These are phyloP conservation scores for Calonectria ilicicola DNA, from an alignment of 2,329 filamentous ascomycete species.

Conservation along the genomic window DNA sequence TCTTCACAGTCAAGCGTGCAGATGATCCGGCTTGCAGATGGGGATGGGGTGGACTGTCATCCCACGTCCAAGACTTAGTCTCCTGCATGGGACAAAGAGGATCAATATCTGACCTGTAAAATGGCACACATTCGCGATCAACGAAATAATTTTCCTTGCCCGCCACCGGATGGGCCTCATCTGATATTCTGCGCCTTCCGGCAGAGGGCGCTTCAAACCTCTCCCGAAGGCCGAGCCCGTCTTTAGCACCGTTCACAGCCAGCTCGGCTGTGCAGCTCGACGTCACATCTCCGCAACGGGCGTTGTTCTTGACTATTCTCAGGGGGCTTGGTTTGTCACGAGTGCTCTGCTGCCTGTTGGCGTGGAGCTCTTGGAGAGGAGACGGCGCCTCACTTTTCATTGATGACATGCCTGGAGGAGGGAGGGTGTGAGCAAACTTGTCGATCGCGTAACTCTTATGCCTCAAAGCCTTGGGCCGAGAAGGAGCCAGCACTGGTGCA, in stretches of 20 bases:
- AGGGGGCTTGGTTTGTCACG: constrained; percentile 58
- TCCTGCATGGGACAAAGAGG: constrained; percentile 4
- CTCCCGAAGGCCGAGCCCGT: neutral
- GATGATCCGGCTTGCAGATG: constrained; percentile 7
- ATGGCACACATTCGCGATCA: neutral
- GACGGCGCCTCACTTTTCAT: constrained; percentile 39
- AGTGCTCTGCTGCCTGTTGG: constrained; percentile 35
- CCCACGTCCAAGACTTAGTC: constrained; percentile 22
- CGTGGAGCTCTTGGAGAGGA: constrained; percentile 46
- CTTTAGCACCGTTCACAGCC: constrained; percentile 41
- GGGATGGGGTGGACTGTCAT: constrained; percentile 25
- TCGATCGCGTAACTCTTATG: neutral
- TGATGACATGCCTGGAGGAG: constrained; percentile 49
- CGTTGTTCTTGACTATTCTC: constrained; percentile 59
- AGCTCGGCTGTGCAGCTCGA: constrained; percentile 33
- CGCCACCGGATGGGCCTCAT: constrained; percentile 8
- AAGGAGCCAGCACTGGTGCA: neutral
- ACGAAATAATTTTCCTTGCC: constrained; percentile 35
- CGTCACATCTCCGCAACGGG: constrained; percentile 29
- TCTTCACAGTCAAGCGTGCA: constrained; percentile 31
- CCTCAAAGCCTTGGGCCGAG: neutral
- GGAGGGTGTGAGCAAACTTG: neutral
- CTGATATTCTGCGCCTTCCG: constrained; percentile 48
- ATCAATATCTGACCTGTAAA: neutral
- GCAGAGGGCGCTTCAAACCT: constrained; percentile 46